Conservation (phyloP, 169 alveolate genomes). For the Plasmodium vivax region DNA sequence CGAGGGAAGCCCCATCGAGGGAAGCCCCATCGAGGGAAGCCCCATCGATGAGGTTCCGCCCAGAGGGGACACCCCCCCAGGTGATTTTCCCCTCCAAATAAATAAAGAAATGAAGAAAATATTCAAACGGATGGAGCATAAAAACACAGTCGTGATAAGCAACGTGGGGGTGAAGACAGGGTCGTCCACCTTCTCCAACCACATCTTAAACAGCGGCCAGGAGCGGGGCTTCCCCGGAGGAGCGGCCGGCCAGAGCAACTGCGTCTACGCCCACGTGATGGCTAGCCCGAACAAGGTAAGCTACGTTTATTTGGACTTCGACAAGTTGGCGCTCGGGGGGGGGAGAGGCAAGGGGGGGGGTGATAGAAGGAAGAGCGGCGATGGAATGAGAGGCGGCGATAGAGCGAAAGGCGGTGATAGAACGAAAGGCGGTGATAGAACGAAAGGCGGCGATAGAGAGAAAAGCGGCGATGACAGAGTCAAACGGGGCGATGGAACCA, state of each 20-base stretch:
- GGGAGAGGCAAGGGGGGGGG: not conserved
- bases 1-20: not conserved
- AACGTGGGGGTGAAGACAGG: conserved; percentile 46
- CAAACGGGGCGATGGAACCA: not conserved
- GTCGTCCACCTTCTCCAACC: conserved; percentile 42
- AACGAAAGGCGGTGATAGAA: too few relatives aligned
- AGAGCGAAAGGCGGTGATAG: not conserved
- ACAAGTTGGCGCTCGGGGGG: not conserved
- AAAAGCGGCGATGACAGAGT: not conserved
- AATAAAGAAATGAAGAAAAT: conserved; percentile 48
- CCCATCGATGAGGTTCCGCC: not conserved
- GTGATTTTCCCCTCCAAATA: conserved; percentile 1
- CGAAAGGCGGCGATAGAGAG: not conserved
- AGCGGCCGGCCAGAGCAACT: not conserved
- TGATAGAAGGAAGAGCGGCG: not conserved
- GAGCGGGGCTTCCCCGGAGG: not conserved
- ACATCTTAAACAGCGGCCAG: not conserved
- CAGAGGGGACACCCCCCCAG: not conserved
- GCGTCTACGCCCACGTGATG: conserved; percentile 28
- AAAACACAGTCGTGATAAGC: conserved; percentile 51
- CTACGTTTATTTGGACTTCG: conserved; percentile 43
- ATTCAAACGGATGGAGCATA: conserved; percentile 16
- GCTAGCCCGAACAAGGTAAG: conserved; percentile 15
- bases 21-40: not conserved
- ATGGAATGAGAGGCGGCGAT: not conserved